phyloP scores from a whole-genome alignment of 495 filamentous ascomycete species.

The Penicillium malachiteum region DNA sequence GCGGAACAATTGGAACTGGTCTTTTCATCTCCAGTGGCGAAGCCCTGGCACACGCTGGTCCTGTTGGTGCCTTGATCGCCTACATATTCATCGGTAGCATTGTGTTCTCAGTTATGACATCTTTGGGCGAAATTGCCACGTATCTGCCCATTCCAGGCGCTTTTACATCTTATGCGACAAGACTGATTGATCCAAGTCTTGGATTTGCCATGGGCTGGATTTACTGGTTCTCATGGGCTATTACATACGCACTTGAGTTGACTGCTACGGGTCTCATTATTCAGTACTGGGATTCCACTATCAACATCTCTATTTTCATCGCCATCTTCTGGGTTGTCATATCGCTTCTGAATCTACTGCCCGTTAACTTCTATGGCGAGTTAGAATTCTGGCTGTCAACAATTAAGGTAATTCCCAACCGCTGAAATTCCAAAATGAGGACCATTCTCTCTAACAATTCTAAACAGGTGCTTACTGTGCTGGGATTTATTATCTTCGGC shows the following conservation, averaged over 20 bases:
- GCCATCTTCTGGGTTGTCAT: conserved; percentile 64
- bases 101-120: conserved; percentile 50
- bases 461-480: conserved; percentile 56
- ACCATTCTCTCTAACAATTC: conserved; percentile 57
- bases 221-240: conserved; percentile 48
- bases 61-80: conserved; percentile 60
- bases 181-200: conserved; percentile 63
- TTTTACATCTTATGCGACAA: conserved; percentile 65
- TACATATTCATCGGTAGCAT: conserved; percentile 57
- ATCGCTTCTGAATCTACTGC: conserved; percentile 57
- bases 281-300: conserved; percentile 59
- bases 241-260: conserved; percentile 65
- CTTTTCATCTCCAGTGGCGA: conserved; percentile 67
- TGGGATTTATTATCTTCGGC: conserved; percentile 40
- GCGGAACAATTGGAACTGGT: conserved; percentile 71
- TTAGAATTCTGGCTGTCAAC: conserved; percentile 1
- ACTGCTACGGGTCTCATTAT: conserved; percentile 66
- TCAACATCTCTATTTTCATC: conserved; percentile 56
- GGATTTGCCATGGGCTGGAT: conserved; percentile 77
- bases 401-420: not conserved
- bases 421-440: conserved; percentile 29
- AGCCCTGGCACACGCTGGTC: conserved; percentile 59
- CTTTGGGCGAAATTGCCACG: conserved; percentile 63
- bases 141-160: conserved; percentile 68
- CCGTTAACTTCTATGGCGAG: conserved; percentile 32